Percentiles rank a stretch among this genome's conserved stretches.
These are phyloP conservation scores for Coelastrella sp. DNA, from an alignment of 139 green algal species.

Conservation along the genomic window DNA sequence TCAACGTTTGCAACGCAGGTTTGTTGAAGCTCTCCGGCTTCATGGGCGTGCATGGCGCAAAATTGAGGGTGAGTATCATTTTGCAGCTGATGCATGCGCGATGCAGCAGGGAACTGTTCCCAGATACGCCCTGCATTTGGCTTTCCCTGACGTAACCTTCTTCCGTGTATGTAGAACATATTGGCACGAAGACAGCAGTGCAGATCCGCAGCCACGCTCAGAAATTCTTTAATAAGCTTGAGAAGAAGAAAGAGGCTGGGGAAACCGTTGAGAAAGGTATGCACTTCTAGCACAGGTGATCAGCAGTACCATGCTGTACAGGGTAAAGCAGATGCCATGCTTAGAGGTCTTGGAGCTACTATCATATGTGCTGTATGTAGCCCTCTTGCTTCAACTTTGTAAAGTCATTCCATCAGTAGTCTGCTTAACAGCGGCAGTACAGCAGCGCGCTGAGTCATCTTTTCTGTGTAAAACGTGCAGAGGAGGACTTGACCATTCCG, in stretches of 20 bases:
- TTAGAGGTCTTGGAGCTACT: neutral
- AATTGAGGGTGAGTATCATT: constrained; percentile 59
- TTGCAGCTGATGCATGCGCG: neutral
- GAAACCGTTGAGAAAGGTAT: constrained; percentile 29
- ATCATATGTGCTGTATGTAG: neutral
- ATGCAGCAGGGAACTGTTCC: neutral
- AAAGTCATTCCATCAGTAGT: too few species aligned
- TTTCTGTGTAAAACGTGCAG: constrained; percentile 4
- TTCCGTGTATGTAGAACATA: constrained; percentile 77
- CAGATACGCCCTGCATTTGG: neutral
- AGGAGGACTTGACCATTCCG: constrained; percentile 78
- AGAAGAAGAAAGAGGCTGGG: constrained; percentile 46
- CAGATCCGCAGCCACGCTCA: constrained; percentile 97
- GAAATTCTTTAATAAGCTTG: constrained; percentile 91
- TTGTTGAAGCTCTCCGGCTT: constrained; percentile 89
- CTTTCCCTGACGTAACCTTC: neutral
- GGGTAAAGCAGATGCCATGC: too few species aligned
- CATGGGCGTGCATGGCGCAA: constrained; percentile 71
- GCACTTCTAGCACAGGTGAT: neutral
- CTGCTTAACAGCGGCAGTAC: neutral
- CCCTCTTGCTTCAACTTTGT: too few species aligned
- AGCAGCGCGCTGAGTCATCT: too few species aligned
- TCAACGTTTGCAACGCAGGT: constrained; percentile 66
- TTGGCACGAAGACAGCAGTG: constrained; percentile 95
- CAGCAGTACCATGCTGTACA: neutral